Evolutionary conservation across 2,329 filamentous ascomycete genomes (phyloP).

Genomic region (Fusarium veterinarium): DNA sequence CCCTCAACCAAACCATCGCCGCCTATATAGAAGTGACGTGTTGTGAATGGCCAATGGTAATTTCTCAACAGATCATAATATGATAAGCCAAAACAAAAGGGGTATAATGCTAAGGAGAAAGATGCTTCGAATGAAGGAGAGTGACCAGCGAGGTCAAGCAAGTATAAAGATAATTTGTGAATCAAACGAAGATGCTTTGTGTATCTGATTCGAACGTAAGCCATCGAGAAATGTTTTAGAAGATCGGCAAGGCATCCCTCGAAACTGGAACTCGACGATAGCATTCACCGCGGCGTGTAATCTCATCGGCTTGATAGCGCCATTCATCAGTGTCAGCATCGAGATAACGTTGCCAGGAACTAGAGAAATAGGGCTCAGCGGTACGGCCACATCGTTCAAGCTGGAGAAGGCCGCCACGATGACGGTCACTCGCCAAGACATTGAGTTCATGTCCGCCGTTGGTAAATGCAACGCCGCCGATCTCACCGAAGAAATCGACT

Average conservation of each 20-base stretch:
- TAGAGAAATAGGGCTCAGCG: conserved; percentile 42
- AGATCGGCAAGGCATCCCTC: conserved; percentile 31
- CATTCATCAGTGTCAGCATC: conserved; percentile 14
- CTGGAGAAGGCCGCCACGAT: conserved; percentile 74
- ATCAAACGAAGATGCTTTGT: neutral
- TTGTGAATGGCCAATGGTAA: neutral
- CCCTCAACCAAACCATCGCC: conserved; percentile 1
- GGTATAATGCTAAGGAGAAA: conserved; percentile 28
- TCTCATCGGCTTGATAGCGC: conserved; percentile 15
- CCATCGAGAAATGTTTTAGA: conserved; percentile 3
- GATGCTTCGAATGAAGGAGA: neutral
- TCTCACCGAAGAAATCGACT: conserved; percentile 79
- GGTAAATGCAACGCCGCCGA: conserved; percentile 75
- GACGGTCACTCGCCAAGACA: conserved; percentile 73
- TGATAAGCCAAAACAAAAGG: conserved; percentile 29
- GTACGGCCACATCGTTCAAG: conserved; percentile 61
- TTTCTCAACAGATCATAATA: neutral
- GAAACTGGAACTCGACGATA: conserved; percentile 32
- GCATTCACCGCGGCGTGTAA: conserved; percentile 18
- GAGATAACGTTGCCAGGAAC: conserved; percentile 28
- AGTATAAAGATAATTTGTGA: conserved; percentile 8
- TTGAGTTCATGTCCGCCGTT: conserved; percentile 76
- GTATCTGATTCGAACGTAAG: neutral
- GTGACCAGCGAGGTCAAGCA: conserved; percentile 8
- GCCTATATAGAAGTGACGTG: conserved; percentile 1